Base-by-base conservation (phyloP, 805 yeast species). In the Torulaspora delbrueckii region DNA sequence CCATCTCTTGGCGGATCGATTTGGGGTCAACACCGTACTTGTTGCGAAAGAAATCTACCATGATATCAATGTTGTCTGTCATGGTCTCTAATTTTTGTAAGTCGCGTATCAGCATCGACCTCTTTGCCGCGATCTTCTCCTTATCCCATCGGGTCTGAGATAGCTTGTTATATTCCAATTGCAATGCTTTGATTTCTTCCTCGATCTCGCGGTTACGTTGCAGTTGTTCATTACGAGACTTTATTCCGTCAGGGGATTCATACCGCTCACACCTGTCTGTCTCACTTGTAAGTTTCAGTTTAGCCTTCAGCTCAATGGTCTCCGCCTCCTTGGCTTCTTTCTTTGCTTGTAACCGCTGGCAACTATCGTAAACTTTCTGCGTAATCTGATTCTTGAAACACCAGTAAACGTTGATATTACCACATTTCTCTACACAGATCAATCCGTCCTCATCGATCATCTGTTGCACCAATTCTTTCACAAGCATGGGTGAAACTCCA, bases 361-460 rank as follows among this genome's bases (percentile, higher is more conserved):
- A 49, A n/a, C 47, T 56, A 5, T 47, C 48, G 8, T 44, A 42
- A 28, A 61, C 38, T 16, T 40, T 41, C 7, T 45, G 43, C 5
- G 48, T 13, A 23, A 54, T 40, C 24, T 55, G 49, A 39, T 50
- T 51, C 25, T 53, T 49, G 58, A 74, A 77, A 42, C 75, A 66
- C 79, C 81, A 78, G 47, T 76, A 78, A 2, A 77, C 62, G 43
- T 74, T 75, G 10, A 74, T 67, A 10, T 67, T 65, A 0, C 84
- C 85, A 56, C 84, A 78, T 57, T 79, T 79, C 48, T 76, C 80
- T 32, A 70, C 68, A 36, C 69, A 70, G 6, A 78, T 68, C 25
- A 76, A 52, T 1, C 61, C 63, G 19, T 68, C 73, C 42, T 78
- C 84, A 50, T 77, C 81, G 8, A 76, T 55, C 46, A 78, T 66